Evolutionary conservation across 306 rosid genomes (phyloP).

Genomic region (Vigna radiata): DNA sequence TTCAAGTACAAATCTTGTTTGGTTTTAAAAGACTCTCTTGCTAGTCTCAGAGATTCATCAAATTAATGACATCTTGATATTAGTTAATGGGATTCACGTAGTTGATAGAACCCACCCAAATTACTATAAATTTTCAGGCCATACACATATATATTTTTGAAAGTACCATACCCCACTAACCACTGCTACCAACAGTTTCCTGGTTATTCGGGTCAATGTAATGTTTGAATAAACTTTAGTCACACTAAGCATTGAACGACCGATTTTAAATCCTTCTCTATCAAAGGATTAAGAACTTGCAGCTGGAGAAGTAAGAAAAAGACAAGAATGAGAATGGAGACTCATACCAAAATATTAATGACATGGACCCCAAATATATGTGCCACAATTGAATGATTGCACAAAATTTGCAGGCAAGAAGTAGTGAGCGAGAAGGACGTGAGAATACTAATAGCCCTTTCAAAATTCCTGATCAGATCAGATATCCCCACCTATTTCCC

Average conservation of each 20-base stretch:
- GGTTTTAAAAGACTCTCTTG: background rate
- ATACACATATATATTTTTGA: background rate
- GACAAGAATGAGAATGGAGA: constrained; percentile 28
- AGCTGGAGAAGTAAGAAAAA: constrained; percentile 6
- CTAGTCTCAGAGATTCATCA: background rate
- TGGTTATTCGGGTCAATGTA: constrained; percentile 36
- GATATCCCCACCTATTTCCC: background rate
- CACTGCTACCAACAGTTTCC: constrained; percentile 18
- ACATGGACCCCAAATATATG: constrained; percentile 41
- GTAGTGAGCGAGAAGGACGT: constrained; percentile 38
- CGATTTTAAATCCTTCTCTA: background rate
- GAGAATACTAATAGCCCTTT: constrained; percentile 37
- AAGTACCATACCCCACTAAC: constrained; percentile 8
- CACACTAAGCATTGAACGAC: background rate
- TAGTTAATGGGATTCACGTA: too few species aligned
- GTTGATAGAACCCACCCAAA: background rate
- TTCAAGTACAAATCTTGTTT: constrained; percentile 8
- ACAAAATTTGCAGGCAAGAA: constrained; percentile 40
- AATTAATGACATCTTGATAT: background rate
- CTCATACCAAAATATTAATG: constrained; percentile 38
- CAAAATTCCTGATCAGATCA: constrained; percentile 18
- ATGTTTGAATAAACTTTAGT: constrained; percentile 11
- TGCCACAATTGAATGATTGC: constrained; percentile 38
- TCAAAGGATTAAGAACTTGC: constrained; percentile 21
- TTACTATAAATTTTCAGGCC: background rate